phyloP scores from a whole-genome alignment of 805 yeast genomes.

The Barnettozyma wickerhamii region DNA sequence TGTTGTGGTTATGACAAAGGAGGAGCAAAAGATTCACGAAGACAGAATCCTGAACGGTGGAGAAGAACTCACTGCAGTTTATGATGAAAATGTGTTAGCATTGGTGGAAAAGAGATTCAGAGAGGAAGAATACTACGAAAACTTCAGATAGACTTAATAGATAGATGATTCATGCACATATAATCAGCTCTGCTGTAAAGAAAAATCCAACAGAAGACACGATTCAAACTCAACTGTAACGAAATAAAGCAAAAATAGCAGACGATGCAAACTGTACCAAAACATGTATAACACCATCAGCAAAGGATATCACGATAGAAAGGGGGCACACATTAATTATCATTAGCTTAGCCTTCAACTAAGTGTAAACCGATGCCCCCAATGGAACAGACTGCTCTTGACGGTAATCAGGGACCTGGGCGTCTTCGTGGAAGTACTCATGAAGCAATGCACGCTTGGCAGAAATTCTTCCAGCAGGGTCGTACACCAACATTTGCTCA shows the following conservation, averaged over 20 bases:
- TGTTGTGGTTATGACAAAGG: slow-evolving; percentile 82
- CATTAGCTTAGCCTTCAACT: too few relatives aligned
- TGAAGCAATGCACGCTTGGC: slow-evolving; percentile 91
- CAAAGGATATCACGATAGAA: background rate
- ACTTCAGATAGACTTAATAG: slow-evolving; percentile 34
- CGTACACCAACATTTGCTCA: slow-evolving; percentile 76
- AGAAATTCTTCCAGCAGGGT: slow-evolving; percentile 89
- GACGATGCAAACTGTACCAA: background rate
- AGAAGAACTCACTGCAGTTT: slow-evolving; percentile 59
- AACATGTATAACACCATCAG: too few relatives aligned
- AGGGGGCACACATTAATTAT: background rate
- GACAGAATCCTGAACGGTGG: slow-evolving; percentile 65
- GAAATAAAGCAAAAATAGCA: background rate
- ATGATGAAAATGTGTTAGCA: slow-evolving; percentile 52
- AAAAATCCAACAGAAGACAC: too few relatives aligned
- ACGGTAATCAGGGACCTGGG: slow-evolving; percentile 23
- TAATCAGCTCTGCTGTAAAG: background rate
- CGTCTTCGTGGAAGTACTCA: slow-evolving; percentile 72
- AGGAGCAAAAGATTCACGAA: slow-evolving; percentile 82
- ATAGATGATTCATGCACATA: background rate
- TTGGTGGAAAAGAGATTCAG: slow-evolving; percentile 58
- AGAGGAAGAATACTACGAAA: slow-evolving; percentile 73
- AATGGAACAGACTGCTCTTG: slow-evolving; percentile 27
- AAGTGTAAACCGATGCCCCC: slow-evolving; percentile 27
- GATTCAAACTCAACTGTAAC: background rate